phyloP scores from a whole-genome alignment of 768 basidiomycete genomes.

The Xerocomus potaroensis region DNA sequence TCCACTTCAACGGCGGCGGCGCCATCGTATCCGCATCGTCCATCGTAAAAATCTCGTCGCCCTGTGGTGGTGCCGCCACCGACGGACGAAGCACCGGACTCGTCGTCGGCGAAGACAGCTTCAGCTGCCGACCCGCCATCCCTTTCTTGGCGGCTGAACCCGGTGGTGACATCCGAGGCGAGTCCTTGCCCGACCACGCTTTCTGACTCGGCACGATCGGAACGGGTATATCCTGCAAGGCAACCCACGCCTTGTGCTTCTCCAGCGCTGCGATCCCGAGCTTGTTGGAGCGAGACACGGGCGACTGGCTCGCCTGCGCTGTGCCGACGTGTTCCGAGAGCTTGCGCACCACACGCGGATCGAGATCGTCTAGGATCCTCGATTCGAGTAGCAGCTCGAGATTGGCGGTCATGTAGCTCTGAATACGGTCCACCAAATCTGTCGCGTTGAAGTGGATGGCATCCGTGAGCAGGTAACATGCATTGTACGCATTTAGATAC shows the following conservation, averaged over 20 bases:
- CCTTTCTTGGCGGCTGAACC: slow-evolving; percentile 16
- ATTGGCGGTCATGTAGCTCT: slow-evolving; percentile 77
- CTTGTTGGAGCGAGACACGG: slow-evolving; percentile 54
- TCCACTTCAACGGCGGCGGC: slow-evolving; percentile 25
- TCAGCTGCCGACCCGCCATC: not conserved
- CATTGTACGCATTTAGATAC: slow-evolving; percentile 69
- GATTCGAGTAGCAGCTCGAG: slow-evolving; percentile 85
- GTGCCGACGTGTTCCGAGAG: slow-evolving; percentile 54
- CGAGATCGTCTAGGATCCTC: slow-evolving; percentile 74
- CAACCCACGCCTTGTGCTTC: slow-evolving; percentile 69
- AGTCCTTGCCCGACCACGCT: slow-evolving; percentile 21
- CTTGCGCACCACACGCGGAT: slow-evolving; percentile 58
- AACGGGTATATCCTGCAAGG: slow-evolving; percentile 59
- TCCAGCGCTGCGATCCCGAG: slow-evolving; percentile 53
- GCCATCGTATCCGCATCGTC: slow-evolving; percentile 67
- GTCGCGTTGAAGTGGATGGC: slow-evolving; percentile 74
- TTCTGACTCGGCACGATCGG: slow-evolving; percentile 40
- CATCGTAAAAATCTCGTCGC: slow-evolving; percentile 81
- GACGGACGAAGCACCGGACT: slow-evolving; percentile 27
- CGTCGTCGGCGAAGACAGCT: slow-evolving; percentile 3
- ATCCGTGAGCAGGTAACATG: slow-evolving; percentile 73
- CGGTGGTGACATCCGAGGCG: slow-evolving; percentile 32
- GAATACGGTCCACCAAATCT: slow-evolving; percentile 63
- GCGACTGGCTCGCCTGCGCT: slow-evolving; percentile 63
- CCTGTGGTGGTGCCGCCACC: slow-evolving; percentile 12